A percentile compares a stretch with the other conserved stretches of the same genome.
These are phyloP conservation scores for Entomortierella parvispora DNA, from an alignment of 192 early-diverging fungal genomes.

Conservation along the genomic window DNA sequence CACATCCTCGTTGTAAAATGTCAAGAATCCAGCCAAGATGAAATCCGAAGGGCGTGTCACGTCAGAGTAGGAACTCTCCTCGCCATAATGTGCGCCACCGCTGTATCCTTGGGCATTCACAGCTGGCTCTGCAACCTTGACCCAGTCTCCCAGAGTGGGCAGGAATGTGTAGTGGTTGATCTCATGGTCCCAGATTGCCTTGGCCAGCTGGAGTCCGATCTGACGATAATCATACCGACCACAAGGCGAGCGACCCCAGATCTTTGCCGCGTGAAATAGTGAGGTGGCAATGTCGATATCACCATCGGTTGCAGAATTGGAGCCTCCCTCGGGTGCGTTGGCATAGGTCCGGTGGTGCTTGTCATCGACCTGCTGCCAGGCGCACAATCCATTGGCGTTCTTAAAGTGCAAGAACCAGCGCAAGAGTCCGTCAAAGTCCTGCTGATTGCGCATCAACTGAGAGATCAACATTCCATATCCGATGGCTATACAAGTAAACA, in stretches of 20 bases:
- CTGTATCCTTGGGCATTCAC: slow-evolving; percentile 15
- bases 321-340: slow-evolving; percentile 60
- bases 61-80: slow-evolving; percentile 50
- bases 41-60: slow-evolving; percentile 65
- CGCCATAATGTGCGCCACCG: slow-evolving; percentile 45
- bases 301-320: slow-evolving; percentile 64
- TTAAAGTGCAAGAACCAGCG: slow-evolving; percentile 59
- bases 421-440: slow-evolving; percentile 64
- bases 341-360: slow-evolving; percentile 39
- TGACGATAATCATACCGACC: slow-evolving; percentile 54
- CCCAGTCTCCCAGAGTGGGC: slow-evolving; percentile 65
- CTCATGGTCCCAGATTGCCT: slow-evolving; percentile 59
- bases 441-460: slow-evolving; percentile 61
- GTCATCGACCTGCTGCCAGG: slow-evolving; percentile 62
- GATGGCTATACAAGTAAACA: slow-evolving; percentile 22
- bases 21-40: slow-evolving; percentile 60
- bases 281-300: slow-evolving; percentile 66
- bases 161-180: slow-evolving; percentile 61
- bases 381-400: slow-evolving; percentile 56
- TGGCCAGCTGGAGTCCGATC: slow-evolving; percentile 53
- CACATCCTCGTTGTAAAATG: slow-evolving; percentile 62
- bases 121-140: slow-evolving; percentile 30
- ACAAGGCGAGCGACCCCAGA: slow-evolving; percentile 55
- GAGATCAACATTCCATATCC: slow-evolving; percentile 68
- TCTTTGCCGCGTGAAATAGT: slow-evolving; percentile 56